Evolutionary conservation across 1,284 basidiomycete species (phyloP).

Genomic region (Mixia osmundae): DNA sequence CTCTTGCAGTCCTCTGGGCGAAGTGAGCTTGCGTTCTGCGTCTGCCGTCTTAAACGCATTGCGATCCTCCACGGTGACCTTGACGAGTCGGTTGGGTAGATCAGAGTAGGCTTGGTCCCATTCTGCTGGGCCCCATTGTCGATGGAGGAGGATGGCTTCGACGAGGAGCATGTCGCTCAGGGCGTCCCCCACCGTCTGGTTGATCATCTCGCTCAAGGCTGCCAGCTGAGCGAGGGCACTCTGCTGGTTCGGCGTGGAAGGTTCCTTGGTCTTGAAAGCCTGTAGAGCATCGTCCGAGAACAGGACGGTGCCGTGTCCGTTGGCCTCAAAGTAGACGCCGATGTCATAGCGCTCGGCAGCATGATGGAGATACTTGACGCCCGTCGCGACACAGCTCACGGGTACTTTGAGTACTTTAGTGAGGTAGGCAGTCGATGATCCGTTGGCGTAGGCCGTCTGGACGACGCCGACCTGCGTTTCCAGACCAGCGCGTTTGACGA

Average conservation of each 20-base stretch:
- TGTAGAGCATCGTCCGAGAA: constrained; percentile 56
- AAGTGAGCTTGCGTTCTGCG: constrained; percentile 69
- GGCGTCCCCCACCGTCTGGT: constrained; percentile 96
- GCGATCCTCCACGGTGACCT: constrained; percentile 70
- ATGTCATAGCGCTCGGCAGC: constrained; percentile 83
- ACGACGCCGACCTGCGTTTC: constrained; percentile 75
- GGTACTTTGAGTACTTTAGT: constrained; percentile 48
- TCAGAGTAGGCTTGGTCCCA: constrained; percentile 92
- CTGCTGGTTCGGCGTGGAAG: constrained; percentile 51
- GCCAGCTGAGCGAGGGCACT: constrained; percentile 52
- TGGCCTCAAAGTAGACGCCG: constrained; percentile 98
- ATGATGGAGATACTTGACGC: constrained; percentile 95
- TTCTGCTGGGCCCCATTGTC: constrained; percentile 54
- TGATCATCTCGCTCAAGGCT: constrained; percentile 65
- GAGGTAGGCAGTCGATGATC: constrained; percentile 82
- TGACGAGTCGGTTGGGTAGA: constrained; percentile 86
- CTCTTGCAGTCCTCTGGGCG: constrained; percentile 56
- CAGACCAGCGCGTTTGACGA: constrained; percentile 61
- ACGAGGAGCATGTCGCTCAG: constrained; percentile 90
- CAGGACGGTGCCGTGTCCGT: constrained; percentile 92
- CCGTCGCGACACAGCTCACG: constrained; percentile 84
- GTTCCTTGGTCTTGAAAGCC: constrained; percentile 37
- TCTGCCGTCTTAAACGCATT: constrained; percentile 73
- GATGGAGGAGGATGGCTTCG: constrained; percentile 71
- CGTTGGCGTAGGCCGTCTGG: constrained; percentile 97